Evolutionary conservation across 129 eudicot species (phyloP).

Genomic region (Chrysanthemum makinoi): DNA sequence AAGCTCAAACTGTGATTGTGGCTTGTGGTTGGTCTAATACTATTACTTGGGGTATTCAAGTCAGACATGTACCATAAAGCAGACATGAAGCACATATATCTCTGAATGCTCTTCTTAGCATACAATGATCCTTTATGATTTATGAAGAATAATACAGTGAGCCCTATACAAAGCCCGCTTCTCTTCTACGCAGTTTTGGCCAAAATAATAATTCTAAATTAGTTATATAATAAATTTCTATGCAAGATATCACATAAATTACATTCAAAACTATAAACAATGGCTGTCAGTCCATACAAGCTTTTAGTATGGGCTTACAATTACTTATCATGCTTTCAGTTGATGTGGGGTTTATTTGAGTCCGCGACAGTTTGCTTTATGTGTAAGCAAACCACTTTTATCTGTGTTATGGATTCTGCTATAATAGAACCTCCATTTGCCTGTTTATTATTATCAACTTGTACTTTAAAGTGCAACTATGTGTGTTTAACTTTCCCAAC

Average conservation of each 20-base stretch:
- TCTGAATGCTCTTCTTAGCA: too few species aligned
- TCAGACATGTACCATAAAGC: not conserved
- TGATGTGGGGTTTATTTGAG: not conserved
- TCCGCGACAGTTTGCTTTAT: slow-evolving; percentile 48
- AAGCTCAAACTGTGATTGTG: slow-evolving; percentile 5
- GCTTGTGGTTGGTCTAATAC: not conserved
- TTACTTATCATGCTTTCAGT: slow-evolving; percentile 15
- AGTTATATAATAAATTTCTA: too few species aligned
- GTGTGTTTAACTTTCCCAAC: not conserved
- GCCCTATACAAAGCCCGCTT: too few species aligned
- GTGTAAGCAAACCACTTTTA: not conserved
- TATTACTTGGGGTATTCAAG: not conserved
- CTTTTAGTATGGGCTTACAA: not conserved
- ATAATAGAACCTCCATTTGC: not conserved
- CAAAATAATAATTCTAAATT: too few species aligned
- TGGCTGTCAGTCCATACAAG: too few species aligned
- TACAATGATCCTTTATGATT: too few species aligned
- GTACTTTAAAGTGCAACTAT: not conserved
- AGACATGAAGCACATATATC: not conserved
- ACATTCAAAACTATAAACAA: too few species aligned
- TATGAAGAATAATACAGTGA: too few species aligned
- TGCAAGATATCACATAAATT: too few species aligned
- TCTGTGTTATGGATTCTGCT: not conserved
- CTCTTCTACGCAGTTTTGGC: too few species aligned
- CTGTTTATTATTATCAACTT: not conserved